phyloP scores from a whole-genome alignment of 2,329 filamentous ascomycete species.

The Phymatotrichopsis omnivora region DNA sequence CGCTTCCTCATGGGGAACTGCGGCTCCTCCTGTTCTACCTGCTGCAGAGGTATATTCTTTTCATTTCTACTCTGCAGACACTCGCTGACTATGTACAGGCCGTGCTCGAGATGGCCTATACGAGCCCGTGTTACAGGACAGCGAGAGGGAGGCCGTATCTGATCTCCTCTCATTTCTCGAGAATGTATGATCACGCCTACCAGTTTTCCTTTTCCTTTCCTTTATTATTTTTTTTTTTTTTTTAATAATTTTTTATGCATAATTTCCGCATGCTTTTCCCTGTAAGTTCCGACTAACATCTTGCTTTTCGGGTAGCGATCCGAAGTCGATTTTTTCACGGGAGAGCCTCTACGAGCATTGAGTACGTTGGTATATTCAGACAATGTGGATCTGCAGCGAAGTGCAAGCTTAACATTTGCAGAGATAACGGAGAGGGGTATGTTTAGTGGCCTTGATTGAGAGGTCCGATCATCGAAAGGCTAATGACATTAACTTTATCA shows the following conservation, averaged over 20 bases:
- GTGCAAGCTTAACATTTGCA: conserved; percentile 94
- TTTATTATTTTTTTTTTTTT: conserved; percentile 10
- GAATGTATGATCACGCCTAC: conserved; percentile 54
- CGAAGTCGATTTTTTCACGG: conserved; percentile 97
- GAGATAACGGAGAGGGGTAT: conserved; percentile 97
- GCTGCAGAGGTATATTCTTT: conserved; percentile 45
- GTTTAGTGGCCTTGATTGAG: conserved; percentile 29
- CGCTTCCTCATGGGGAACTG: conserved; percentile 47
- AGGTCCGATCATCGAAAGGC: conserved; percentile 13
- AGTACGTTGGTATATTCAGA: conserved; percentile 97
- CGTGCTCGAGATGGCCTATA: conserved; percentile 67
- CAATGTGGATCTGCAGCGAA: conserved; percentile 94
- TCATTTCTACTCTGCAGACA: conserved; percentile 10
- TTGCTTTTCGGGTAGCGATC: too few relatives aligned
- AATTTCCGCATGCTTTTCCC: too few relatives aligned
- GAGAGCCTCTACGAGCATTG: conserved; percentile 83
- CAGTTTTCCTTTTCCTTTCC: conserved; percentile 1
- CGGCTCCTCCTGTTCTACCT: conserved; percentile 52
- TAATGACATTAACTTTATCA: conserved; percentile 36
- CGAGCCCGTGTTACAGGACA: conserved; percentile 83
- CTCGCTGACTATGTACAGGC: conserved; percentile 40
- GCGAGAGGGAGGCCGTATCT: conserved; percentile 91
- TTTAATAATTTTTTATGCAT: too few relatives aligned
- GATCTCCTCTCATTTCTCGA: conserved; percentile 92
- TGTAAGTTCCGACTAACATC: too few relatives aligned